Conservation (phyloP, 306 rosid species). For the Herpetospermum pedunculosum region DNA sequence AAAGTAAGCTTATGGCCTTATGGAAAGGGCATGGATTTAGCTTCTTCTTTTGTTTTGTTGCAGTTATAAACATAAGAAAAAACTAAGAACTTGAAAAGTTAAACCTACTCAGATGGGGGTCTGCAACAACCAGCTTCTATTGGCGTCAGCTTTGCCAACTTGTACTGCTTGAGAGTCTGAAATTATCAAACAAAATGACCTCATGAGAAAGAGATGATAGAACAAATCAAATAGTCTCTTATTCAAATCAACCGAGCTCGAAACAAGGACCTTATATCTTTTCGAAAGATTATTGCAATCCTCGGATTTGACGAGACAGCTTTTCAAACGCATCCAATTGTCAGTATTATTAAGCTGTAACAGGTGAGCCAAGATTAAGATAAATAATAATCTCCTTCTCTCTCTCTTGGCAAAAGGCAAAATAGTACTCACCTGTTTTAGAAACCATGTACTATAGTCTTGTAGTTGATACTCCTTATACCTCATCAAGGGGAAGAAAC, state of each 20-base stretch:
- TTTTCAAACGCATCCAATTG: constrained; percentile 67
- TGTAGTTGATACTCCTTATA: constrained; percentile 89
- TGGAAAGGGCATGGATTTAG: neutral
- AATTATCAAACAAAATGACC: constrained; percentile 10
- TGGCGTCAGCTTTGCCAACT: constrained; percentile 63
- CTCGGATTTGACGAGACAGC: constrained; percentile 77
- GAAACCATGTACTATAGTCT: constrained; percentile 89
- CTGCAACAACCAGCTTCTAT: constrained; percentile 92
- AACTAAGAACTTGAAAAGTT: constrained; percentile 4
- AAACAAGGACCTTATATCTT: constrained; percentile 53
- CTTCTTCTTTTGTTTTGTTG: neutral
- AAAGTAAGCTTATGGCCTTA: neutral
- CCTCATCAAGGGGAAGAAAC: constrained; percentile 33
- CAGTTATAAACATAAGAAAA: neutral
- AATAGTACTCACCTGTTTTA: constrained; percentile 50
- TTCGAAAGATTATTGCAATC: constrained; percentile 65
- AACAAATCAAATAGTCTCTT: neutral
- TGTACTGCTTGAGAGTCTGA: constrained; percentile 67
- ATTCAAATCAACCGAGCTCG: constrained; percentile 9
- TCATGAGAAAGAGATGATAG: neutral
- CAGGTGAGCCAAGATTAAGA: neutral
- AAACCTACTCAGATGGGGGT: constrained; percentile 82
- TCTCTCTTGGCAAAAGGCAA: neutral
- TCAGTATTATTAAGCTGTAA: constrained; percentile 70
- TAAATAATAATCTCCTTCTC: neutral